A percentile compares a stretch with the other conserved stretches of the same genome.
Evolutionary conservation across 169 alveolate species (phyloP).

Genomic region (Eimeria falciformis): DNA sequence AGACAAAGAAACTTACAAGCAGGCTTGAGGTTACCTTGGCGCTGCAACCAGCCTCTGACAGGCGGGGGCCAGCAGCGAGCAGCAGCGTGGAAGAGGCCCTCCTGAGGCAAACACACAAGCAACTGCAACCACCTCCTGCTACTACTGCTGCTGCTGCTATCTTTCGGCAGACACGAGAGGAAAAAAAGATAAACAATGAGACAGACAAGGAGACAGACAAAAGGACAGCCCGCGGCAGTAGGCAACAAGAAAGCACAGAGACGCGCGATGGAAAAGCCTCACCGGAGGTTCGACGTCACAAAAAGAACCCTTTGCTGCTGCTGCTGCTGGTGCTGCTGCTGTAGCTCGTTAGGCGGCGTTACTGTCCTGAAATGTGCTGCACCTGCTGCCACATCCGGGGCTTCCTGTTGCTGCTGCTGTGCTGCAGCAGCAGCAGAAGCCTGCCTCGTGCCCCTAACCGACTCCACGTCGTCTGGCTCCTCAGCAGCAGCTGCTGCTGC

Average conservation of each 20-base stretch:
- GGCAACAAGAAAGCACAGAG: not conserved
- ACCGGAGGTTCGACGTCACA: slow-evolving; percentile 42
- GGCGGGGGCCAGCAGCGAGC: no score
- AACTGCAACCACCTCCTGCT: no score
- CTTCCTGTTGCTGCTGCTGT: slow-evolving; percentile 5
- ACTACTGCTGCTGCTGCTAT: no score
- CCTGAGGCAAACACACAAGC: no score
- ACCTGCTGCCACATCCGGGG: not conserved
- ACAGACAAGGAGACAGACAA: not conserved
- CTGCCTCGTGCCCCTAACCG: slow-evolving; percentile 5
- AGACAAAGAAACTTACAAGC: no score
- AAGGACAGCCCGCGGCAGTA: slow-evolving; percentile 13
- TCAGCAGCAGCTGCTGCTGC: slow-evolving; percentile 40
- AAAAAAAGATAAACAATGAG: not conserved
- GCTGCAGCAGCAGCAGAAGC: slow-evolving; percentile 11
- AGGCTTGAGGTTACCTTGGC: no score
- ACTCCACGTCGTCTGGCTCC: not conserved
- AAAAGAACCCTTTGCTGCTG: slow-evolving; percentile 41
- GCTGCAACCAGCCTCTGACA: no score
- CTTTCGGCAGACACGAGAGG: not conserved
- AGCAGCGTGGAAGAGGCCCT: no score
- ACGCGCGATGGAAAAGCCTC: not conserved
- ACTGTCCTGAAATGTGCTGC: slow-evolving; percentile 4
- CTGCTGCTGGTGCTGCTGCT: slow-evolving; percentile 50
- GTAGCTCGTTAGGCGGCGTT: not conserved